Percentiles rank a stretch among this genome's conserved stretches.
phyloP scores from a whole-genome alignment of 1,284 basidiomycete genomes.

The Ganoderma lucidum region DNA sequence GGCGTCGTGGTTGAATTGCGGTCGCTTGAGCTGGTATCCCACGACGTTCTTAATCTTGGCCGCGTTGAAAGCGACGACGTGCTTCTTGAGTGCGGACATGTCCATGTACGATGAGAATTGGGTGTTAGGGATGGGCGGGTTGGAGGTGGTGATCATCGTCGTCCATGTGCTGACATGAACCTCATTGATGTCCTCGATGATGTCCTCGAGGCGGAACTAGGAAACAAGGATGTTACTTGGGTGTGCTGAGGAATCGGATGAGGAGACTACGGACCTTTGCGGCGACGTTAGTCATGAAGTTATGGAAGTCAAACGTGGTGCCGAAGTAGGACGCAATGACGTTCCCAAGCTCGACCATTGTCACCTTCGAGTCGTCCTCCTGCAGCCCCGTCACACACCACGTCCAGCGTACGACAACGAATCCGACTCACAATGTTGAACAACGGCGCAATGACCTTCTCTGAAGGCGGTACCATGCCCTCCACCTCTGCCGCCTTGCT shows the following conservation, averaged over 20 bases:
- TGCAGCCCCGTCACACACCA: slow-evolving; percentile 38
- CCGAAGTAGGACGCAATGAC: slow-evolving; percentile 80
- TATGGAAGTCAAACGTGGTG: slow-evolving; percentile 88
- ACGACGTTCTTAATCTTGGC: slow-evolving; percentile 77
- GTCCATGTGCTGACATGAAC: slow-evolving; percentile 88
- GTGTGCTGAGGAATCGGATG: neutral
- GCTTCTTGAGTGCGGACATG: slow-evolving; percentile 73
- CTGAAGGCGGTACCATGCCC: slow-evolving; percentile 63
- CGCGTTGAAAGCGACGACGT: slow-evolving; percentile 70
- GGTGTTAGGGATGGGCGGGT: slow-evolving; percentile 79
- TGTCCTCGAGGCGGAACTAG: slow-evolving; percentile 68
- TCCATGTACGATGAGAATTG: slow-evolving; percentile 88
- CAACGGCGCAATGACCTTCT: slow-evolving; percentile 73
- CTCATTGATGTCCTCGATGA: slow-evolving; percentile 89
- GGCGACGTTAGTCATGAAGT: slow-evolving; percentile 72
- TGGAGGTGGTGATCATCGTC: slow-evolving; percentile 79
- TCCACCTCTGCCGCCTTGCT: slow-evolving; percentile 67
- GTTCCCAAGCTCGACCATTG: slow-evolving; percentile 77
- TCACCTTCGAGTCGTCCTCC: slow-evolving; percentile 85
- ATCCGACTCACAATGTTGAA: slow-evolving; percentile 78
- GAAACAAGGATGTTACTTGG: slow-evolving; percentile 4
- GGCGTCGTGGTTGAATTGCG: slow-evolving; percentile 68
- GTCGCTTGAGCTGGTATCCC: slow-evolving; percentile 73
- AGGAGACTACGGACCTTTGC: slow-evolving; percentile 59
- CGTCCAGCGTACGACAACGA: neutral